Evolutionary conservation across 192 early-diverging fungal species (phyloP).

Genomic region (Backusella tuberculispora): DNA sequence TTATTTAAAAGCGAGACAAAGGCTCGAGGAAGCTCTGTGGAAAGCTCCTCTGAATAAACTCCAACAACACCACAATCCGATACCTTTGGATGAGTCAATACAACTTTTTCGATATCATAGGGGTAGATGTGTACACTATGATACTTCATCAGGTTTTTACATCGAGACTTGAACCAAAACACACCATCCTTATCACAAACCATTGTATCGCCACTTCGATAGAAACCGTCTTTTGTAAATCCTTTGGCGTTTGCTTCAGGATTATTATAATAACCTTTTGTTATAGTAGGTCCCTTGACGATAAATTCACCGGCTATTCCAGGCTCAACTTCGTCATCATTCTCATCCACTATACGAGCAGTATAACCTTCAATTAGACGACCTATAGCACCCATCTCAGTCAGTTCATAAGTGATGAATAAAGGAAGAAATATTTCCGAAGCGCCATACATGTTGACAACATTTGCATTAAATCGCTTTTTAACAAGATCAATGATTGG

Average conservation of each 20-base stretch:
- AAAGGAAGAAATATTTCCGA: neutral
- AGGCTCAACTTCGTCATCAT: constrained; percentile 33
- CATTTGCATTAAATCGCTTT: neutral
- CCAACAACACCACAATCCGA: neutral
- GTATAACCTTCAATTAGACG: constrained; percentile 38
- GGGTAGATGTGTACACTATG: neutral
- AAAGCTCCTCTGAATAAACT: neutral
- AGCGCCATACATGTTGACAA: neutral
- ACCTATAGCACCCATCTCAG: constrained; percentile 37
- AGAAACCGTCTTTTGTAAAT: neutral
- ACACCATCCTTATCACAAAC: neutral
- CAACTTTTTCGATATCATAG: neutral
- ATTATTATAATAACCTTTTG: neutral
- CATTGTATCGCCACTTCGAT: neutral
- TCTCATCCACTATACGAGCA: constrained; percentile 50
- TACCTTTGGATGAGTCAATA: neutral
- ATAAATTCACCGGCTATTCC: constrained; percentile 35
- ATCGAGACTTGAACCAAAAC: neutral
- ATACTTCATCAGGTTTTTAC: neutral
- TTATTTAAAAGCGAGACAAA: neutral
- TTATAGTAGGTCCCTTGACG: neutral
- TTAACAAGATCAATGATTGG: neutral
- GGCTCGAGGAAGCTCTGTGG: neutral
- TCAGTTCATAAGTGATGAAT: neutral
- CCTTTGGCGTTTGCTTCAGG: neutral